A percentile compares a stretch with the other conserved stretches of the same genome.
Conservation (phyloP, 139 green algal genomes). For the Chlamydomonas incerta region DNA sequence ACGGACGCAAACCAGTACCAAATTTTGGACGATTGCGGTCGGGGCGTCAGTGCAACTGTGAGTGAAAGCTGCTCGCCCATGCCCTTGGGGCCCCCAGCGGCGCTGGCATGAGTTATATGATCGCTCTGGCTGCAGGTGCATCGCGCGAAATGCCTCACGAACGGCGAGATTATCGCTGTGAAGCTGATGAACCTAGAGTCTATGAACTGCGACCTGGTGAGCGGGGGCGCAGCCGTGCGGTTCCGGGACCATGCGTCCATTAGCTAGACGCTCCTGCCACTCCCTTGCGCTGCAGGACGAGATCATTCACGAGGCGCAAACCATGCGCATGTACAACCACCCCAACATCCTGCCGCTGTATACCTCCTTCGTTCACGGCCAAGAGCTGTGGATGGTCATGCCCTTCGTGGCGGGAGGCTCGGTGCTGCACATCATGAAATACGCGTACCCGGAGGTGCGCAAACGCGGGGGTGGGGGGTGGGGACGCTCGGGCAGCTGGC, state of each 20-base stretch:
- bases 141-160: constrained; percentile 80
- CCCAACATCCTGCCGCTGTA: constrained; percentile 95
- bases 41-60: constrained; percentile 94
- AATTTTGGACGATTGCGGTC: constrained; percentile 93
- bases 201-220: constrained; percentile 86
- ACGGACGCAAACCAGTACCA: constrained; percentile 83
- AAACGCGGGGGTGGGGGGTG: not conserved
- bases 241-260: too few relatives aligned
- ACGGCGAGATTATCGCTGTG: constrained; percentile 88
- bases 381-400: constrained; percentile 97
- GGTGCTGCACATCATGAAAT: constrained; percentile 94
- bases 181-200: constrained; percentile 98
- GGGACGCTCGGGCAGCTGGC: too few relatives aligned
- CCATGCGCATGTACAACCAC: constrained; percentile 94
- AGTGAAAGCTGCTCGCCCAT: not conserved
- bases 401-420: constrained; percentile 86
- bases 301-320: constrained; percentile 94
- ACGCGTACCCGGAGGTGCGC: constrained; percentile 75
- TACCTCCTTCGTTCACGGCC: constrained; percentile 90
- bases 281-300: constrained; percentile 83
- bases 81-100: too few relatives aligned
- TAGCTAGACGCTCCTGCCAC: too few relatives aligned
- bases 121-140: constrained; percentile 72
- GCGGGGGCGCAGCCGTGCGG: not conserved
- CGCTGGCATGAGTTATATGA: too few relatives aligned